These are phyloP conservation scores for Exophiala mesophila DNA, from an alignment of 2,329 filamentous ascomycete species.

Conservation along the genomic window DNA sequence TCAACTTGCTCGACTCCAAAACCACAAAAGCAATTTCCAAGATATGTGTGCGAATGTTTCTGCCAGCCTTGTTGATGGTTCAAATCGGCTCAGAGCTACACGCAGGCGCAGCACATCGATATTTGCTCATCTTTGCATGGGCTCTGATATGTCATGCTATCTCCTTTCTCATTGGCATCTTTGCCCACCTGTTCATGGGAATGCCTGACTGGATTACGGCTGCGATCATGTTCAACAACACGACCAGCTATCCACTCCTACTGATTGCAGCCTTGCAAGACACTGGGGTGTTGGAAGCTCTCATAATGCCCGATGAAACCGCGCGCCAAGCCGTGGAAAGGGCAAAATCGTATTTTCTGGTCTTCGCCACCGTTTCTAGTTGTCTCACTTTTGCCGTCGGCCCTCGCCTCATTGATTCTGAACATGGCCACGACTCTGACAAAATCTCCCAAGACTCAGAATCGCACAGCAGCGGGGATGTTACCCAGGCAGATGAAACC, in stretches of 20 bases:
- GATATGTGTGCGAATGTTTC: constrained; percentile 49
- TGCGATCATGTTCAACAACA: constrained; percentile 55
- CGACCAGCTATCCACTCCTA: constrained; percentile 50
- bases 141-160: constrained; percentile 46
- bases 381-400: constrained; percentile 61
- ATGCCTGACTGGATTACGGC: constrained; percentile 52
- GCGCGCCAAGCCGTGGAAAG: constrained; percentile 49
- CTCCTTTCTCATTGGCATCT: constrained; percentile 45
- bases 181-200: constrained; percentile 42
- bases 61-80: constrained; percentile 50
- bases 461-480: constrained; percentile 13
- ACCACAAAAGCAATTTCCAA: constrained; percentile 51
- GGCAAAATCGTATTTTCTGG: constrained; percentile 61
- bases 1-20: constrained; percentile 43
- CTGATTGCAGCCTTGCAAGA: constrained; percentile 49
- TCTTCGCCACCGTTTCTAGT: constrained; percentile 61
- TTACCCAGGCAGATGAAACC: constrained; percentile 19
- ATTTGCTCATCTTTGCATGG: constrained; percentile 50
- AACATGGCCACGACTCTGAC: constrained; percentile 31
- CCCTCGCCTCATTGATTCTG: constrained; percentile 52
- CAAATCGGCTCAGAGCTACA: constrained; percentile 51
- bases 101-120: constrained; percentile 43
- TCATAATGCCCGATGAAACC: constrained; percentile 43
- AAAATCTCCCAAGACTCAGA: constrained; percentile 1
- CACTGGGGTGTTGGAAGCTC: constrained; percentile 52